Base-by-base conservation (phyloP, 352 stramenopile species). In the Pythium apleroticum region DNA sequence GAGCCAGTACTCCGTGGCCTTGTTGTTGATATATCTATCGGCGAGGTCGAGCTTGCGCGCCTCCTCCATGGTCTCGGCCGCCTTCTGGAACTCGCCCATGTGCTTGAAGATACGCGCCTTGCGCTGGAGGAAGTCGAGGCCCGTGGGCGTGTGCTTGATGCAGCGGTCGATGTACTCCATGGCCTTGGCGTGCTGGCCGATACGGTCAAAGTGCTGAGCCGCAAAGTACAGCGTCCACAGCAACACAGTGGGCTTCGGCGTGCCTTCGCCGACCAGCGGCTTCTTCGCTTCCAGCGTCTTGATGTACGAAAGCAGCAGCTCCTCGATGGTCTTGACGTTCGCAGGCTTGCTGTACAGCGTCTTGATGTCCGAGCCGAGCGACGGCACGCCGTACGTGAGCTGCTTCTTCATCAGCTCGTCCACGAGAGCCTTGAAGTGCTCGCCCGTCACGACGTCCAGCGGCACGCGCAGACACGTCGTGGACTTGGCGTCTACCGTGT, bases 21-120 rank as follows among this genome's bases (percentile, higher is more conserved):
- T 98, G 80, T 98, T 99, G 73, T 99, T 99, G 71, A 99, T 98
- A 78, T 99, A 99, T 35, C 97, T 85, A 78, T 99, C 97, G 27
- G 96, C 91, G 56, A 98, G 73, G 74, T 99, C 97, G 17, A 99
- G 72, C 76, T 98, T 85, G 25, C 97, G 86, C 7, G 86, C 97
- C 43, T 89, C 56, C 60, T 98, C 94, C 63, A 99, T 88, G 20
- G 88, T 76, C 63, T 98, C 89, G 0, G 96, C 96, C 12, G 97
- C 97, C 31, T 80, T 77, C 39, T 81, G 81, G 17, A 98, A 79
- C 33, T 98, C 87, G 33, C 97, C 97, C 63, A 84, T 90, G 60
- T 96, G 83, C 82, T 98, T 98, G 31, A 98, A 80, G 55, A 99
- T 84, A 41, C 90, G 77, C 0, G 80, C 96, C 74, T 98, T 98